Evolutionary conservation across 1,284 basidiomycete genomes (phyloP), one percentile per base, ranked within the genome.

Genomic region (Ganoderma lucidum): DNA sequence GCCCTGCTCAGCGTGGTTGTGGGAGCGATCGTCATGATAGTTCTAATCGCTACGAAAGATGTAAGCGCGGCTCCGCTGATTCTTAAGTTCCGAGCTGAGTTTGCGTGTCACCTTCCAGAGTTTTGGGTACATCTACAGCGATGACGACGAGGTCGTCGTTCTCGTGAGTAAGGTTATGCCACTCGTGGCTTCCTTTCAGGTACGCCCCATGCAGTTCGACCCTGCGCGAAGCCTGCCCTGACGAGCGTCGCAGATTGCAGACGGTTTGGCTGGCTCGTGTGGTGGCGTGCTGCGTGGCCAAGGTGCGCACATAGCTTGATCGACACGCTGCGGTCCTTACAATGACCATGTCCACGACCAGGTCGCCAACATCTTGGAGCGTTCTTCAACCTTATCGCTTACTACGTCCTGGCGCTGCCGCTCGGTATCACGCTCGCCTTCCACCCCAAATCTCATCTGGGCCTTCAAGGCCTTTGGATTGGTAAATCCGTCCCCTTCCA

Each of bases 141-240:
- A 91, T 64, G 91, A 94, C 70, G 76, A 79, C 17, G 83, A 84
- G 3, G 91, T 93, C 12, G 88, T 88, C 5, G 71, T 69, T 6
- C 83, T 93, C 28, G 93, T 94, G 39, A 87, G 88, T 65, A 81
- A 85, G 64, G 90, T 94, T 15, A 92, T 94, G 87, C 93, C 93
- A 0, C 84, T 93, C 19, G 91, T 94, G 0, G 93, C 93, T 2
- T 91, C 91, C 0, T 94, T 94, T 78, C 93, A 94, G 80, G 89
- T 90, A 68, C 62, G 79, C 73, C 41, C 17, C 23, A 23, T 23
- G 23, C 14, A 12, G 42, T 32, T 62, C 37, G 2, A 35, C 8
- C 23, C 23, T 9, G 45, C 30, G 28, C 35, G 56, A 45, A 41
- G 15, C 12, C 23, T 44, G 2, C 9, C 14, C 41, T 68, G 6